A percentile compares a stretch with the other conserved stretches of the same genome.
Conservation (phyloP, 2,329 filamentous ascomycete species). For the Nigrograna mackinnonii region DNA sequence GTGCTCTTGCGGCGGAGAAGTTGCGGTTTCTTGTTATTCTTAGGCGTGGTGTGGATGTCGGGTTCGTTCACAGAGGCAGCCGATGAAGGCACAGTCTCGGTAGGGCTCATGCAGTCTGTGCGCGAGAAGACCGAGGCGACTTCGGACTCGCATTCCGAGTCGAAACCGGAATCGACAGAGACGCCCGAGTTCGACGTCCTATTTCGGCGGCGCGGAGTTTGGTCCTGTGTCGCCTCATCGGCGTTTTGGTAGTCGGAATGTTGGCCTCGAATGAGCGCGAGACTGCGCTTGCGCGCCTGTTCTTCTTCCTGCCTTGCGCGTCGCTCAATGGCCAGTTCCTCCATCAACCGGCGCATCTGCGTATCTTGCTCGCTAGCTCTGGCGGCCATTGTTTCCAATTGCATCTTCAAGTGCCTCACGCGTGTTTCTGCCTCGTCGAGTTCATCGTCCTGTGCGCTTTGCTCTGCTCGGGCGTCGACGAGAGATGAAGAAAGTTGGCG, state of each 20-base stretch:
- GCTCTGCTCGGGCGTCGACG: constrained; percentile 56
- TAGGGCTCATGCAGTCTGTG: constrained; percentile 41
- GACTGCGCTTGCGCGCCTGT: constrained; percentile 33
- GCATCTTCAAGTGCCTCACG: constrained; percentile 61
- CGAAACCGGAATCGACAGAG: constrained; percentile 61
- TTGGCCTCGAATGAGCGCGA: constrained; percentile 26
- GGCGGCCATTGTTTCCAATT: constrained; percentile 63
- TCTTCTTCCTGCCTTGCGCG: constrained; percentile 37
- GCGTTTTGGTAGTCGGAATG: constrained; percentile 7
- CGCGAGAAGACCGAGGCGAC: constrained; percentile 45
- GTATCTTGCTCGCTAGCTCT: constrained; percentile 60
- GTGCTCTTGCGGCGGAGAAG: constrained; percentile 26
- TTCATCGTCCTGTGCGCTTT: constrained; percentile 63
- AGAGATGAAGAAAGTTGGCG: constrained; percentile 47
- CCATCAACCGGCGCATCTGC: constrained; percentile 48
- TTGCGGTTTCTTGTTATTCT: constrained; percentile 32
- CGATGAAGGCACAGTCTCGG: constrained; percentile 35
- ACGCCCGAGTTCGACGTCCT: constrained; percentile 38
- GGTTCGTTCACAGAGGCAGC: constrained; percentile 39
- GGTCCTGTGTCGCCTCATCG: not conserved
- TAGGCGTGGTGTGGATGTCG: constrained; percentile 30
- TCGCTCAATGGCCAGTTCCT: constrained; percentile 38
- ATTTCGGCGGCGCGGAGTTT: constrained; percentile 28
- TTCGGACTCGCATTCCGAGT: constrained; percentile 60
- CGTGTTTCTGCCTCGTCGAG: constrained; percentile 63